Evolutionary conservation across 352 stramenopile species (phyloP).

Genomic region (Phytophthora pinifolia): DNA sequence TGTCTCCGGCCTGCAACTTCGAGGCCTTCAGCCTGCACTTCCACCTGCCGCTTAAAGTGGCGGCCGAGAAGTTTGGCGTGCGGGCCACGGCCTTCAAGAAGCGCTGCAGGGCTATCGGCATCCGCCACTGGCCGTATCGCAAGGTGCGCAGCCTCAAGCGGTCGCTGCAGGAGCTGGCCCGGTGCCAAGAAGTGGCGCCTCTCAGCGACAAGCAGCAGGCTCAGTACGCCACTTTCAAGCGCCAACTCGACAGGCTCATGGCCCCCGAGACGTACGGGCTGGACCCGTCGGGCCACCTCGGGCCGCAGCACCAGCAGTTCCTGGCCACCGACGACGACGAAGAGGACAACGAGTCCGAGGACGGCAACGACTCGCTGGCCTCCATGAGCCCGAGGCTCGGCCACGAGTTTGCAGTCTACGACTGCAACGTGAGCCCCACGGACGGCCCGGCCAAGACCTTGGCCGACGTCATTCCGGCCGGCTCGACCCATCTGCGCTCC

Average conservation of each 20-base stretch:
- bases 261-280: constrained; percentile 68
- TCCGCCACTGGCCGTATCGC: constrained; percentile 71
- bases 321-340: constrained; percentile 33
- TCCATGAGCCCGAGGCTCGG: constrained; percentile 50
- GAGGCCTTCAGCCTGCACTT: constrained; percentile 70
- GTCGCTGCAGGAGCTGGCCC: constrained; percentile 60
- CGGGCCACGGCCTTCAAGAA: constrained; percentile 80
- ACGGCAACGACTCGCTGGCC: constrained; percentile 50
- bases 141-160: constrained; percentile 76
- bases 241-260: constrained; percentile 68
- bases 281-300: constrained; percentile 53
- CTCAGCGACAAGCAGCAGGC: constrained; percentile 69
- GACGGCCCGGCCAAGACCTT: constrained; percentile 44
- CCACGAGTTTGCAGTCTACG: constrained; percentile 30
- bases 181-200: constrained; percentile 51
- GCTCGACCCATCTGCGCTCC: constrained; percentile 41
- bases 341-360: constrained; percentile 61
- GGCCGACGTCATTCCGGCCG: constrained; percentile 42
- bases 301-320: constrained; percentile 35
- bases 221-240: constrained; percentile 60
- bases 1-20: constrained; percentile 69
- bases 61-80: constrained; percentile 75
- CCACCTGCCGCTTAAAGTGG: constrained; percentile 64
- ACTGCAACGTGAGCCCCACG: constrained; percentile 57
- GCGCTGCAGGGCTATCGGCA: constrained; percentile 65